Base-by-base conservation (phyloP, 768 basidiomycete species). In the Termitomyces sp. region DNA sequence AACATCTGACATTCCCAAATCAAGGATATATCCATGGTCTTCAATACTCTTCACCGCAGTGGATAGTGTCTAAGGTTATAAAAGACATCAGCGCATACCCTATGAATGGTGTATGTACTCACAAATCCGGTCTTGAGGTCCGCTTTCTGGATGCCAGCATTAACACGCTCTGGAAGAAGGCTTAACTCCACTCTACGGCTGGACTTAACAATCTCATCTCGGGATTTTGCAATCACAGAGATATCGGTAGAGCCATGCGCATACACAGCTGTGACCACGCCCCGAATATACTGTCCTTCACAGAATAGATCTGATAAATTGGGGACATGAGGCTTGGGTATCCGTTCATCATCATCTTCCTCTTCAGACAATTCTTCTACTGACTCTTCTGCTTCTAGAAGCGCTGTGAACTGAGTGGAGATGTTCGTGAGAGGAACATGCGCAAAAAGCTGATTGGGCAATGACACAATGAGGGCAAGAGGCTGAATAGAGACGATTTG, bases 351-450 rank as follows among this genome's bases (percentile, higher is more conserved):
- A 4, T 81, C 79, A 2, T 83, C 80, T 20, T 84, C 81, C 11
- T 75, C 78, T 48, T 80, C 81, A 31, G 75, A 79, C 5, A 72
- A 70, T 20, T 76, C 79, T 37, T 82, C 80, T 3, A 77, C 81
- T 32, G 78, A 78, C 50, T 83, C 81, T 38, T 92, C 90, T 36
- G 98, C 79, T 69, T 92, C 90, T 34, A 98, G 80, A 20, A 83
- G 77, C 34, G 74, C 66, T 8, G 94, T 98, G 61, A 94, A 81
- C 68, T 91, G 88, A 37, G 83, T 74, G 14, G 94, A 92, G 60
- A 98, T 83, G 72, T 95, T 88, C 45, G 96, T 98, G 65, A 99
- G 93, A 29, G 96, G 96, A 38, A 98, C 82, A 74, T 99, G 94
- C 9, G 85, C 97, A 66, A 92, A 84, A 43, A 99, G 86, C 74